Percentiles rank a stretch among this genome's conserved stretches.
Evolutionary conservation across 306 rosid genomes (phyloP).

Genomic region (Rosa multiflora): DNA sequence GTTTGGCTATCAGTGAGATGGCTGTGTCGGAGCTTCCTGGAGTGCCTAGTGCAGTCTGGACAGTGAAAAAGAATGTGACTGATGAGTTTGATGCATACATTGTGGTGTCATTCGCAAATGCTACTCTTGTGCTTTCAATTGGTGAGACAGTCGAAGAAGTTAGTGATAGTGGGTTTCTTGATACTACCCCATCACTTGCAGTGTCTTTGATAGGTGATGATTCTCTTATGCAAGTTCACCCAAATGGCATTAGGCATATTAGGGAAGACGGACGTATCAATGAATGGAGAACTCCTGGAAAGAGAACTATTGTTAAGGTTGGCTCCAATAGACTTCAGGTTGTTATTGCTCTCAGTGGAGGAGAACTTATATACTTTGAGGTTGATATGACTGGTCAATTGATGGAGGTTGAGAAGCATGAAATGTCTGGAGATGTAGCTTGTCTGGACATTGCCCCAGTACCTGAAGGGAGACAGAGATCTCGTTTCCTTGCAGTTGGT

Average conservation of each 20-base stretch:
- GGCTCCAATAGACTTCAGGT: conserved; percentile 96
- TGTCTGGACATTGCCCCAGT: conserved; percentile 96
- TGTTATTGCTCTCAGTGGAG: conserved; percentile 94
- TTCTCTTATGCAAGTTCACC: conserved; percentile 99
- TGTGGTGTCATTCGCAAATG: conserved; percentile 94
- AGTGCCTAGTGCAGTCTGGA: conserved; percentile 98
- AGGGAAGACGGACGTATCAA: conserved; percentile 99
- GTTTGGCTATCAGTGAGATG: conserved; percentile 97
- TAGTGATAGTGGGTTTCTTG: conserved; percentile 94
- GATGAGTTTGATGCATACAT: conserved; percentile 98
- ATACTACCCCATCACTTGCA: conserved; percentile 93
- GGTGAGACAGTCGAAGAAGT: conserved; percentile 99
- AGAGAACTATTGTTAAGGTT: conserved; percentile 90
- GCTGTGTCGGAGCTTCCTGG: conserved; percentile 99
- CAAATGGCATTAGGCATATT: conserved; percentile 96
- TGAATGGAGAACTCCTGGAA: conserved; percentile 99
- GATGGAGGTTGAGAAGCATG: conserved; percentile 97
- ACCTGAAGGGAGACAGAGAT: conserved; percentile 95
- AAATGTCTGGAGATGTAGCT: conserved; percentile 98
- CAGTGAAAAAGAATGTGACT: conserved; percentile 85
- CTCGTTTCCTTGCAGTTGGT: conserved; percentile 97
- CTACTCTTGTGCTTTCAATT: conserved; percentile 96
- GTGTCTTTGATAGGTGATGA: conserved; percentile 99
- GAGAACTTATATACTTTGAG: conserved; percentile 95
- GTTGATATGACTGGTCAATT: conserved; percentile 93